Evolutionary conservation across 768 basidiomycete species (phyloP).

Genomic region (Boletus tylopilopsis): DNA sequence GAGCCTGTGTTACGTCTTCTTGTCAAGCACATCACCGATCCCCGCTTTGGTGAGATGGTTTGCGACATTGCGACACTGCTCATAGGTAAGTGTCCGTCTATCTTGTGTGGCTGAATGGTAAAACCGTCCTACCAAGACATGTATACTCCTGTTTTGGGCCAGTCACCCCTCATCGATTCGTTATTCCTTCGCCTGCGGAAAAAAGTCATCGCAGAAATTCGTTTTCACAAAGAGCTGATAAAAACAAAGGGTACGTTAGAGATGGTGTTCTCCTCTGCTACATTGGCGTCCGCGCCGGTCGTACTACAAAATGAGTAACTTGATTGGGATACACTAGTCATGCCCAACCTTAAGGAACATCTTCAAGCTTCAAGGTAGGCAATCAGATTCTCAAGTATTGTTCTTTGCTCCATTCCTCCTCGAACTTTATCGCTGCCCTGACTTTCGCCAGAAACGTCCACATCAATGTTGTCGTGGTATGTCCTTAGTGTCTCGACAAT

Average conservation of each 20-base stretch:
- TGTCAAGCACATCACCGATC: constrained; percentile 80
- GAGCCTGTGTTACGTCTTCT: constrained; percentile 89
- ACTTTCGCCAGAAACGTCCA: constrained; percentile 35
- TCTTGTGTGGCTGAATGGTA: constrained; percentile 1
- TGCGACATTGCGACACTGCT: constrained; percentile 77
- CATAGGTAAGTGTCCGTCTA: constrained; percentile 57
- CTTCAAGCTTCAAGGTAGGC: constrained; percentile 53
- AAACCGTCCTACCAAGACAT: constrained; percentile 55
- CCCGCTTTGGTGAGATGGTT: constrained; percentile 88
- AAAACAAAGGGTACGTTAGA: constrained; percentile 84
- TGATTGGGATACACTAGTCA: neutral
- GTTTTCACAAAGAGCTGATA: constrained; percentile 82
- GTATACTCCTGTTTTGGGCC: constrained; percentile 89
- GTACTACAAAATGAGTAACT: constrained; percentile 16
- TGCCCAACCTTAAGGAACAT: constrained; percentile 15
- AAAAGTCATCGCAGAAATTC: constrained; percentile 82
- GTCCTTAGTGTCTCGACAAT: constrained; percentile 68
- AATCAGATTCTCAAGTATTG: constrained; percentile 68
- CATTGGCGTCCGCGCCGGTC: constrained; percentile 28
- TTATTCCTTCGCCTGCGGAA: constrained; percentile 77
- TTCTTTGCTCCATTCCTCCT: constrained; percentile 52
- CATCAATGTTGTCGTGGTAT: constrained; percentile 71
- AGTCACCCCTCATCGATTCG: constrained; percentile 88
- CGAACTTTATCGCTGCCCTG: constrained; percentile 28
- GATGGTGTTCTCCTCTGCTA: constrained; percentile 75